A percentile compares a stretch with the other conserved stretches of the same genome.
phyloP scores from a whole-genome alignment of 2,329 filamentous ascomycete genomes.

The Scytalidium lignicola region DNA sequence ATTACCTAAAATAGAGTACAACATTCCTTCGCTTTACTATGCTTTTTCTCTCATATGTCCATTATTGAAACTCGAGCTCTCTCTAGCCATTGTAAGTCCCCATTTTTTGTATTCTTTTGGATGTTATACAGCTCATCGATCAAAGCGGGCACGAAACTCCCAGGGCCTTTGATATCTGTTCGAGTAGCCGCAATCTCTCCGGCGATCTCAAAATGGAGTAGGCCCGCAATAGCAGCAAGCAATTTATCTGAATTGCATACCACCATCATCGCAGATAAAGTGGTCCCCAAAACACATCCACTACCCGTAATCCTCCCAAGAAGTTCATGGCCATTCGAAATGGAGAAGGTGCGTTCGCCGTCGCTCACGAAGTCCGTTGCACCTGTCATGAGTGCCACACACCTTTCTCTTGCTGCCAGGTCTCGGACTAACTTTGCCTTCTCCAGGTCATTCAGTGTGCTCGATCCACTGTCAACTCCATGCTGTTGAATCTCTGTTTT shows the following conservation, averaged over 20 bases:
- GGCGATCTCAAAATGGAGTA: slow-evolving; percentile 69
- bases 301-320: slow-evolving; percentile 71
- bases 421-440: slow-evolving; percentile 57
- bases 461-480: slow-evolving; percentile 74
- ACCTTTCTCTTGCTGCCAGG: slow-evolving; percentile 63
- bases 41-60: neutral
- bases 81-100: slow-evolving; percentile 46
- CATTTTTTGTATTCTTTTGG: slow-evolving; percentile 41
- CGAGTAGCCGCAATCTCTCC: slow-evolving; percentile 22
- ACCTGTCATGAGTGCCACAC: slow-evolving; percentile 79
- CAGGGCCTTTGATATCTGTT: slow-evolving; percentile 67
- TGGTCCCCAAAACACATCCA: slow-evolving; percentile 81
- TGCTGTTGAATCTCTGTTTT: slow-evolving; percentile 58
- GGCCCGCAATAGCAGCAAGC: slow-evolving; percentile 64
- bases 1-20: too few relatives aligned
- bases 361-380: slow-evolving; percentile 72
- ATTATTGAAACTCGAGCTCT: slow-evolving; percentile 29
- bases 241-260: slow-evolving; percentile 59
- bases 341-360: slow-evolving; percentile 58
- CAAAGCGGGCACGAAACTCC: slow-evolving; percentile 81
- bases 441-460: slow-evolving; percentile 46
- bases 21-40: too few relatives aligned
- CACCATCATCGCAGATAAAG: slow-evolving; percentile 70
- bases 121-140: slow-evolving; percentile 63
- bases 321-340: slow-evolving; percentile 72